Conservation (phyloP, 495 filamentous ascomycete genomes). For the Penicillium robsamsonii region DNA sequence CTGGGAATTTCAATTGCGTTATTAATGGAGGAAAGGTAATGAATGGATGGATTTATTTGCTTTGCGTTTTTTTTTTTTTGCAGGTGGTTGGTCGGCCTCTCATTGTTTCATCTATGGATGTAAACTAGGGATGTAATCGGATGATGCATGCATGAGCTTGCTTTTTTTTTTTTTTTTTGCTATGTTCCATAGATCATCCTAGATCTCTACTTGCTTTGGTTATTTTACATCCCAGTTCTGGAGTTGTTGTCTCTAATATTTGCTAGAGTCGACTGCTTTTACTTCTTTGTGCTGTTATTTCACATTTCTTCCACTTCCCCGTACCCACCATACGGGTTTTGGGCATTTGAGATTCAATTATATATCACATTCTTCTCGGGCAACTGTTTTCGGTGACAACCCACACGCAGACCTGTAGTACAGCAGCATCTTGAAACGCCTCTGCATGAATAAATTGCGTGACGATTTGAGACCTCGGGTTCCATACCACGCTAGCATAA, state of each 20-base stretch:
- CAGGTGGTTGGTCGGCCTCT: background rate
- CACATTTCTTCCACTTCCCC: background rate
- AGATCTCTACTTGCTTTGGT: background rate
- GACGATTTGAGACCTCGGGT: background rate
- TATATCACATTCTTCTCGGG: background rate
- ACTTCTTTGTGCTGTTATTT: background rate
- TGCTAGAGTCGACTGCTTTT: background rate
- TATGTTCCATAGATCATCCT: background rate
- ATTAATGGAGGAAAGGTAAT: slow-evolving; percentile 3
- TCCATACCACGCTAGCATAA: background rate
- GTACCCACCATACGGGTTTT: background rate
- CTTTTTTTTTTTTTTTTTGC: slow-evolving; percentile 4
- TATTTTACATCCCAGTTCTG: background rate
- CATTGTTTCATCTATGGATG: slow-evolving; percentile 1
- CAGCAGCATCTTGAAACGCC: background rate
- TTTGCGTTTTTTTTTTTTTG: background rate
- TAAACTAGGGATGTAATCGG: background rate
- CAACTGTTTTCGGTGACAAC: background rate
- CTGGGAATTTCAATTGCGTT: too few species aligned
- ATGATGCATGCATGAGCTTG: slow-evolving; percentile 3
- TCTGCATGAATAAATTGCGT: background rate
- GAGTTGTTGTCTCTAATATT: background rate
- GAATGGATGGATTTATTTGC: background rate
- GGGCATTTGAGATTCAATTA: background rate
- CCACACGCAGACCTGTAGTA: background rate